These are phyloP conservation scores for Thermothelomyces thermophilus DNA, from an alignment of 2,329 filamentous ascomycete genomes.

Conservation along the genomic window DNA sequence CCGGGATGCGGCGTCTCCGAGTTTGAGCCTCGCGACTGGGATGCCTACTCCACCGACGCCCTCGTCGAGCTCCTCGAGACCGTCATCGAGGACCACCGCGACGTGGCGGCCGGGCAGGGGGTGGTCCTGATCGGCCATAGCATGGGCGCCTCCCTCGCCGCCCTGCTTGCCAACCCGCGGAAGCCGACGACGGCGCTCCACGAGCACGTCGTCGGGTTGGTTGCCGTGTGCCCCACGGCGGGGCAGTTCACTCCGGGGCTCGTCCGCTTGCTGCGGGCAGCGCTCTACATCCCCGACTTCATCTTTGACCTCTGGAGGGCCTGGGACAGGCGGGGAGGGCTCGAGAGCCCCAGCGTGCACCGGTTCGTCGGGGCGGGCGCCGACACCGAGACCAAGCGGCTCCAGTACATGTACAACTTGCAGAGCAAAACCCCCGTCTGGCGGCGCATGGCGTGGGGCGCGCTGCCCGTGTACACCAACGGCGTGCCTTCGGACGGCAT, in stretches of 20 bases:
- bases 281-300: constrained; percentile 62
- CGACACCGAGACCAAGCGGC: constrained; percentile 56
- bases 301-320: constrained; percentile 70
- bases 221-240: constrained; percentile 75
- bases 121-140: constrained; percentile 83
- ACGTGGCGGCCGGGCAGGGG: constrained; percentile 57
- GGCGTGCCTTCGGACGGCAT: constrained; percentile 55
- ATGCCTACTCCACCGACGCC: constrained; percentile 72
- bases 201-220: constrained; percentile 62
- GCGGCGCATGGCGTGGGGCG: constrained; percentile 71
- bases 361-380: constrained; percentile 67
- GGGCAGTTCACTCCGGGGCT: constrained; percentile 52
- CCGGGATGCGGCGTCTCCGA: constrained; percentile 81
- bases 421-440: constrained; percentile 80
- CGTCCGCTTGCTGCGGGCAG: constrained; percentile 43
- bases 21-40: constrained; percentile 64
- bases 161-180: constrained; percentile 55
- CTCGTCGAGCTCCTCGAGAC: constrained; percentile 67
- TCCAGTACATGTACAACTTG: constrained; percentile 70
- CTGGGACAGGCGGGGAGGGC: constrained; percentile 74
- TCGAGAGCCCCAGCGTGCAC: constrained; percentile 68
- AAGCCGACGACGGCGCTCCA: constrained; percentile 47
- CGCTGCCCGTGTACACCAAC: constrained; percentile 53
- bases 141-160: constrained; percentile 76
- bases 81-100: constrained; percentile 67